Conservation (phyloP, 305 asterid species). For the Fraxinus velutina region DNA sequence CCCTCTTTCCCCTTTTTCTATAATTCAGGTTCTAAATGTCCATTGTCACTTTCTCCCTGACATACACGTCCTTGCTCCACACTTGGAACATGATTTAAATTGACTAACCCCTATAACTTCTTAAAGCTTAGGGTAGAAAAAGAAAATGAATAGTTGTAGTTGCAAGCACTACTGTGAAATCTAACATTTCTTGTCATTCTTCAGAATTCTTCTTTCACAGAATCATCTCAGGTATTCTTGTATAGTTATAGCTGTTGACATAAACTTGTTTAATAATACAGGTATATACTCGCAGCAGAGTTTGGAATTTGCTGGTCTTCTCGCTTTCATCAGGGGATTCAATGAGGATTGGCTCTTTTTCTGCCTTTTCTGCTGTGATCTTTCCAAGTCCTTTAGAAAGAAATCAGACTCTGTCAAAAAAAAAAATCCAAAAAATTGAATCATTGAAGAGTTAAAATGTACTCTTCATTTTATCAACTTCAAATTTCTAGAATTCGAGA, state of each 20-base stretch:
- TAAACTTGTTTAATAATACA: constrained; percentile 12
- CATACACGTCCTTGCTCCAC: neutral
- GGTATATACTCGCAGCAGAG: constrained; percentile 52
- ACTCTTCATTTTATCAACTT: constrained; percentile 9
- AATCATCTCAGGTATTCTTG: neutral
- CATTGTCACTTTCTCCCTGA: neutral
- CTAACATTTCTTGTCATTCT: neutral
- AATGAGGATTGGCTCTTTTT: constrained; percentile 30
- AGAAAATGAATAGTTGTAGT: neutral
- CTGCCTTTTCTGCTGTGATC: constrained; percentile 43
- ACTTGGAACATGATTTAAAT: neutral
- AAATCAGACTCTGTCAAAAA: constrained; percentile 52
- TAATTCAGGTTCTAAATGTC: neutral
- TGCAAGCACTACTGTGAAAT: neutral
- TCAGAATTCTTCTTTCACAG: too few relatives aligned
- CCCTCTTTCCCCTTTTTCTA: neutral
- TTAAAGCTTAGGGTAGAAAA: neutral
- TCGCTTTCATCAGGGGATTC: constrained; percentile 43
- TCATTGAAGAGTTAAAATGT: neutral
- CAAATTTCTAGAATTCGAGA: neutral
- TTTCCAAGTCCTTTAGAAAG: constrained; percentile 49
- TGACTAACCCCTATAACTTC: neutral
- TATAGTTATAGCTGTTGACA: neutral
- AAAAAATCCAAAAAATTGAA: constrained; percentile 19
- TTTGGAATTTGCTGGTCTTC: constrained; percentile 39